Evolutionary conservation across 176 grass and related monocot genomes (phyloP).

Genomic region (Phyllostachys edulis): DNA sequence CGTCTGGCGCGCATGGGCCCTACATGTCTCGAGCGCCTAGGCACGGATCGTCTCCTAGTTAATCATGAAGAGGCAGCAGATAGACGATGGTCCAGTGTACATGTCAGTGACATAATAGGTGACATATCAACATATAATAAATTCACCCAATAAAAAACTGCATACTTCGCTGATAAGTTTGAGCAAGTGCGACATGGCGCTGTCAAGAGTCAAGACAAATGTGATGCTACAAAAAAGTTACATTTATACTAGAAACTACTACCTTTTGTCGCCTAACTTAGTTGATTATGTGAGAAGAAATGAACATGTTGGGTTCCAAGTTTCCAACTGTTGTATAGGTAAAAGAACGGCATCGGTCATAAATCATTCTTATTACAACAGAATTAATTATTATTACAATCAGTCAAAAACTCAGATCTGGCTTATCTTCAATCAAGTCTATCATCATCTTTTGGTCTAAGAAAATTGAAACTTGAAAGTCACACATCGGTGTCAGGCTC

Average conservation of each 20-base stretch:
- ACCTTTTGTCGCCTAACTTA: constrained; percentile 21
- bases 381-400: neutral
- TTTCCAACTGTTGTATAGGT: neutral
- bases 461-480: neutral
- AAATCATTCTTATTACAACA: neutral
- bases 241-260: neutral
- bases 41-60: no score
- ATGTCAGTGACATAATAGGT: no score
- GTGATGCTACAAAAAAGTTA: constrained; percentile 28
- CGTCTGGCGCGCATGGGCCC: no score
- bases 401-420: neutral
- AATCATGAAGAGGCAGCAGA: no score
- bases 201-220: constrained; percentile 5
- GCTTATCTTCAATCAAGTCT: neutral
- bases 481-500: constrained; percentile 26
- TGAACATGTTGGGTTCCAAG: neutral
- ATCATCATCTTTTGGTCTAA: neutral
- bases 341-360: neutral
- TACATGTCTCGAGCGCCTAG: no score
- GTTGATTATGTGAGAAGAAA: neutral
- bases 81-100: no score
- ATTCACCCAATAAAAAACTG: neutral
- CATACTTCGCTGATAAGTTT: constrained; percentile 26
- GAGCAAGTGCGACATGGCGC: neutral
- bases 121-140: no score